Evolutionary conservation across 2,329 filamentous ascomycete genomes (phyloP).

Genomic region (Ampelomyces quisqualis): DNA sequence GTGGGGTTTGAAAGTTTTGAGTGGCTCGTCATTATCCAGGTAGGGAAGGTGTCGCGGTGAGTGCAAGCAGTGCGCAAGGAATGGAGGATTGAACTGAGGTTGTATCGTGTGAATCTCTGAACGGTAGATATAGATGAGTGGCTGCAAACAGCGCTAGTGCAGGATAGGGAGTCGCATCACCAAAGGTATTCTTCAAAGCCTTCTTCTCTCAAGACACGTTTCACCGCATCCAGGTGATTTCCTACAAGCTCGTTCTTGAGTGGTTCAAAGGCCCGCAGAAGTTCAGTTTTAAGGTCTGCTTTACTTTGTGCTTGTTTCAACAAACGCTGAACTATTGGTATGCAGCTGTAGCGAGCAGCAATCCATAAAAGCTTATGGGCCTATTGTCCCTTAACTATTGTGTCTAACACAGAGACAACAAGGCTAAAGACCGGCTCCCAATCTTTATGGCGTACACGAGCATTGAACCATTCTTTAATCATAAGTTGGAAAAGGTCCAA

Average conservation of each 20-base stretch:
- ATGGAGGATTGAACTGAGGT: neutral
- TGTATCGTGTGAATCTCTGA: conserved; percentile 2
- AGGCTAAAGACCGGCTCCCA: conserved; percentile 7
- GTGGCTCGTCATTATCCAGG: too few species aligned
- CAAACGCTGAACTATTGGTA: conserved; percentile 8
- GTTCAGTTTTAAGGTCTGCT: neutral
- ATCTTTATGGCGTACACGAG: conserved; percentile 6
- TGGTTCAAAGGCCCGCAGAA: neutral
- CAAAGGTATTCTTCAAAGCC: too few species aligned
- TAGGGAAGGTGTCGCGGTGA: neutral
- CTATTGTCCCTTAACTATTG: conserved; percentile 8
- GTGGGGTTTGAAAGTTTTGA: too few species aligned
- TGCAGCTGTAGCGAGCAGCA: conserved; percentile 9
- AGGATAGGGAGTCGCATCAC: too few species aligned
- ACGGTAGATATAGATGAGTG: conserved; percentile 1
- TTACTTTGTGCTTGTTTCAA: conserved; percentile 4
- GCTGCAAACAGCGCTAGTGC: conserved; percentile 4
- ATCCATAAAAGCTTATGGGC: conserved; percentile 10
- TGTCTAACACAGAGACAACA: conserved; percentile 7
- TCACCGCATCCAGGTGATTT: neutral
- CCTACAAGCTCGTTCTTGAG: conserved; percentile 1
- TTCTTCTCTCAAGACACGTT: neutral
- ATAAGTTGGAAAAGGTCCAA: conserved; percentile 11
- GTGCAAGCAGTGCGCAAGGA: neutral
- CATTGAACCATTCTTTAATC: conserved; percentile 4